phyloP scores from a whole-genome alignment of 2,329 filamentous ascomycete genomes.

The Phoma sp. region DNA sequence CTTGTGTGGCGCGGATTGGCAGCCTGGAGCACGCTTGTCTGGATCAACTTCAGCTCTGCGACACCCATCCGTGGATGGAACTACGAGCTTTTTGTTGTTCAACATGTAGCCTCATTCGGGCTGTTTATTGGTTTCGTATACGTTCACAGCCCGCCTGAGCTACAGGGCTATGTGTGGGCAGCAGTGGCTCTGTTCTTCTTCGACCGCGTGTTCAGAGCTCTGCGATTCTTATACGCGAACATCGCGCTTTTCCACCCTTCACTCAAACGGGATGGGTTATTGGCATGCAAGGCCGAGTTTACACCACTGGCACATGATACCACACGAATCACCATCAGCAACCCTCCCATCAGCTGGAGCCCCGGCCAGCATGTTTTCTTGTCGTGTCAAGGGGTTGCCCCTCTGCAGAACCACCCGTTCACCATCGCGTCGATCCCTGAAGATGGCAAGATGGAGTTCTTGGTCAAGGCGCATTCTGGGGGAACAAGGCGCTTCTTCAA shows the following conservation, averaged over 20 bases:
- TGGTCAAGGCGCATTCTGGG: slow-evolving; percentile 62
- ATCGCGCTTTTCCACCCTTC: slow-evolving; percentile 50
- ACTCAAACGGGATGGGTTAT: slow-evolving; percentile 36
- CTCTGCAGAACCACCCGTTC: slow-evolving; percentile 70
- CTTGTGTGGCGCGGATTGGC: slow-evolving; percentile 72
- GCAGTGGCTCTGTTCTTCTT: slow-evolving; percentile 68
- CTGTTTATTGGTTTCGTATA: slow-evolving; percentile 70
- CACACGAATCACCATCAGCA: slow-evolving; percentile 63
- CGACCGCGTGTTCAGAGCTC: slow-evolving; percentile 63
- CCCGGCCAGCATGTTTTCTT: slow-evolving; percentile 71
- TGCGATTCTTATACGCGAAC: slow-evolving; percentile 50
- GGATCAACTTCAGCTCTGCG: slow-evolving; percentile 70
- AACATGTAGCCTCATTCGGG: slow-evolving; percentile 69
- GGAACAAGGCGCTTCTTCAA: slow-evolving; percentile 60
- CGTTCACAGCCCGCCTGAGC: slow-evolving; percentile 66
- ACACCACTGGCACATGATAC: slow-evolving; percentile 61
- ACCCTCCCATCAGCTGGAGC: slow-evolving; percentile 65
- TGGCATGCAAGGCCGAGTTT: slow-evolving; percentile 50
- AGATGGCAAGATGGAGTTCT: slow-evolving; percentile 64
- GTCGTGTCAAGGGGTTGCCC: slow-evolving; percentile 63
- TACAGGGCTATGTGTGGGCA: slow-evolving; percentile 71
- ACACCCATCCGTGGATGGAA: slow-evolving; percentile 69
- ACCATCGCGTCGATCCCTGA: slow-evolving; percentile 66
- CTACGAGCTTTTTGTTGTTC: slow-evolving; percentile 74
- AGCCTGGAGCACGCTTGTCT: slow-evolving; percentile 70